Evolutionary conservation across 805 yeast genomes (phyloP), one percentile per base, ranked within the genome.

Genomic region (Barnettozyma salicaria): DNA sequence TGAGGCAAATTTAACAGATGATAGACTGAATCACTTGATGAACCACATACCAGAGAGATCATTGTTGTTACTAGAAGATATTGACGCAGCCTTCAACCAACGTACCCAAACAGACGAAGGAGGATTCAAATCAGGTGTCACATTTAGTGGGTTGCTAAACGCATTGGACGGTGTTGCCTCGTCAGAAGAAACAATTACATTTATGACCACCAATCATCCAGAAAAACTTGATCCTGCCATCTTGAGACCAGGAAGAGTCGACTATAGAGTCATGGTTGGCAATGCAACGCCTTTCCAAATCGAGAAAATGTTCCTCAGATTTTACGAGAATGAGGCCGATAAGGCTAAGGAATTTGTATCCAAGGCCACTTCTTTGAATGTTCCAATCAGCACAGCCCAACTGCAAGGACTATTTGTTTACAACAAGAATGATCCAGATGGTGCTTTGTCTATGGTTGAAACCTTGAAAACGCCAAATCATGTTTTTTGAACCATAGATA

Each of bases 201-300:
- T 92, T 60, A 92, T 92, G 98, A 92, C 98, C 16, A 90, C 98
- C 16, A 92, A 92, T 60, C 98, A 92, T 55, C 96, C 97, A 0
- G 97, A 92, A 45, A 76, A 76, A 45, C 66, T 92, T 26, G 98
- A 92, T 53, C 87, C 96, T 1, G 98, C 98, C 0, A 70, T 92
- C 30, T 64, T 92, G 57, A 72, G 98, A 47, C 98, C 98, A 0
- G 98, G 98, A 3, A 72, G 98, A 60, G 80, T 92, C 22, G 98
- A 92, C 56, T 78, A 70, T 59, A 86, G 87, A 61, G 80, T 78
- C 16, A 65, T 80, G 52, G 74, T 92, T 27, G 92, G 84, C 47
- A 85, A 90, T 58, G 97, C 97, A n/a, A 70, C 90, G 0, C 75
- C 74, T 28, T 70, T 72, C 54, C 98, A 92, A 65, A 80, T 86